Percentiles rank a stretch among this genome's conserved stretches.
These are phyloP conservation scores for Aspergillus viridinutans DNA, from an alignment of 2,329 filamentous ascomycete genomes.

Conservation along the genomic window DNA sequence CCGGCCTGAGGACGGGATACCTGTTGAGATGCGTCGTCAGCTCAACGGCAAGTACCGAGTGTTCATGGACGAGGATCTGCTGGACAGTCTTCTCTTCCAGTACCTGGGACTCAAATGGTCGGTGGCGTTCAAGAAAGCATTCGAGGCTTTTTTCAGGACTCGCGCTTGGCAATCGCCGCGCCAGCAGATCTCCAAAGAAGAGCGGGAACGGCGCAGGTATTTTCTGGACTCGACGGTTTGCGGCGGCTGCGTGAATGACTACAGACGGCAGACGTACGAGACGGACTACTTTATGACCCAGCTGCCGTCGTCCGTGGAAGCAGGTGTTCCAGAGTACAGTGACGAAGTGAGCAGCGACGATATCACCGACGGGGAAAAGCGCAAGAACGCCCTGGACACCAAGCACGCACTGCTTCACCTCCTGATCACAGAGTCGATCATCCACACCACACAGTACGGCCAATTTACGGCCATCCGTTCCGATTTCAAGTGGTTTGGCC, in stretches of 20 bases:
- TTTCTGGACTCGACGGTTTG: conserved; percentile 33
- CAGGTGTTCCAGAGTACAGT: conserved; percentile 37
- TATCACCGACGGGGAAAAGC: conserved; percentile 18
- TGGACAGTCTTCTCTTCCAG: conserved; percentile 53
- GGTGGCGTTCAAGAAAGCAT: conserved; percentile 43
- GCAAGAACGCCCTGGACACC: conserved; percentile 44
- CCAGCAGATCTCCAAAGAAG: conserved; percentile 31
- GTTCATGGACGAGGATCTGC: conserved; percentile 56
- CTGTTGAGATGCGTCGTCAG: conserved; percentile 50
- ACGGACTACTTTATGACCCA: conserved; percentile 54
- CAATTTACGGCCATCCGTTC: conserved; percentile 54
- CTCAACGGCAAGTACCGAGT: conserved; percentile 57
- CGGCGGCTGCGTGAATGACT: conserved; percentile 27
- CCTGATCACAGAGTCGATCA: conserved; percentile 52
- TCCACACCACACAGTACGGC: conserved; percentile 46
- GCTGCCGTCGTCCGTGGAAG: conserved; percentile 42
- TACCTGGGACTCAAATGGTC: conserved; percentile 53
- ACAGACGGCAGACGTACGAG: conserved; percentile 36
- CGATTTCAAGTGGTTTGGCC: conserved; percentile 57
- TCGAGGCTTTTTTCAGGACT: conserved; percentile 34
- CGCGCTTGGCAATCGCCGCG: conserved; percentile 40
- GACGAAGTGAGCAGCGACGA: conserved; percentile 31
- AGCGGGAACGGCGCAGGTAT: conserved; percentile 42
- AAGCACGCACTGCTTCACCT: conserved; percentile 57
- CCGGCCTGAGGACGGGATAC: conserved; percentile 46